Base-by-base conservation (phyloP, 306 rosid species). In the Casuarina cunninghamiana region DNA sequence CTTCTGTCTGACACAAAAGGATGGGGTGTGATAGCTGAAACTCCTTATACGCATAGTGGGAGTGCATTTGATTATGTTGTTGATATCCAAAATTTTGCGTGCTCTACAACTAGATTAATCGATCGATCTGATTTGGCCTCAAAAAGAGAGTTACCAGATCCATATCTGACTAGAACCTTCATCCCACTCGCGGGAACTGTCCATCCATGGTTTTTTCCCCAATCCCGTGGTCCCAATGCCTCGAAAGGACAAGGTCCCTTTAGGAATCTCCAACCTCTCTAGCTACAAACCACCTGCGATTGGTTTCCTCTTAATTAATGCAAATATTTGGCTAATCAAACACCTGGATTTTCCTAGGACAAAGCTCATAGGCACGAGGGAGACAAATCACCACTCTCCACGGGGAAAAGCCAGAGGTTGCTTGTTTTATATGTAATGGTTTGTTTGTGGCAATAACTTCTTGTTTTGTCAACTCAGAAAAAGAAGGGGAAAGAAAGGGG, bases 391-490 rank as follows among this genome's bases (percentile, higher is more conserved):
- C 73, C 58, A 75, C 61, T 81, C 7, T 81, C 61, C 84, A 71
- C 44, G 73, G 80, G 73, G 66, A 82, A 80, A 37, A 66, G 75
- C 51, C 71, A 19, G n/a, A 65, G 84, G 72, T 69, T 82, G 85
- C 82, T 72, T 77, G 80, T 57, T 83, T 80, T 65, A 69, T 65
- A 26, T 77, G 76, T 76, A 74, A 37, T 73, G 65, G 69, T 49
- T 46, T 26, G 32, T 26, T 54, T 11, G 83, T 42, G 13, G 75
- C 69, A 79, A 39, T 54, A 69, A 72, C 35, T 77, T 62, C 42
- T 71, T 81, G 78, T 76, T 77, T 58, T 85, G 86, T 84, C 88
- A 80, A 87, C 80, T 75, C 62, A 17, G 16, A 77, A 83, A 68
- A 78, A 73, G 35, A 79, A 75, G 53, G 71, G 66, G 75, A 17